phyloP scores from a whole-genome alignment of 441 rosid genomes.

The Jatropha multifida region DNA sequence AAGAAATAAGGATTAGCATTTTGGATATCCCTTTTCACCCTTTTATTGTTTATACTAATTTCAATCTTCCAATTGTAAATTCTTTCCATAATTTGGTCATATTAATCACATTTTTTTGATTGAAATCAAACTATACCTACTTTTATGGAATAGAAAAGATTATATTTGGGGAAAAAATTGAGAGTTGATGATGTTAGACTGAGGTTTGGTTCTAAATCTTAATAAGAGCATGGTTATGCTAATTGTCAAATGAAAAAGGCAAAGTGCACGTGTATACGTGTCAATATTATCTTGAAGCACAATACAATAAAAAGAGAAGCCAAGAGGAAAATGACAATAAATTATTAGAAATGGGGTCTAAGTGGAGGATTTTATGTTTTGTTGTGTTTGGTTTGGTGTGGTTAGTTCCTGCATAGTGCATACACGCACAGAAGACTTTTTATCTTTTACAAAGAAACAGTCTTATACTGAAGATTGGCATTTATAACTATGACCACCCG shows the following conservation, averaged over 20 bases:
- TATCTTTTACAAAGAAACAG: background rate
- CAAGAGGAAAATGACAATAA: background rate
- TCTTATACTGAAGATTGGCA: background rate
- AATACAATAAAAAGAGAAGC: background rate
- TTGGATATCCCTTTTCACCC: background rate
- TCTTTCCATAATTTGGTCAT: background rate
- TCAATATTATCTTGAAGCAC: background rate
- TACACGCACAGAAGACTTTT: background rate
- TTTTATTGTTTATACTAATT: too few relatives aligned
- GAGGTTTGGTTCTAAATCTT: too few relatives aligned
- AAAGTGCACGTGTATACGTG: background rate
- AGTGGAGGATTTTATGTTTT: background rate
- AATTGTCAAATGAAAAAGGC: background rate
- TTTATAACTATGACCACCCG: too few relatives aligned
- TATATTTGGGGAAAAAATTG: too few relatives aligned
- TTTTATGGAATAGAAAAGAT: too few relatives aligned
- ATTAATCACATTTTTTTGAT: too few relatives aligned
- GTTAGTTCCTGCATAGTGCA: background rate
- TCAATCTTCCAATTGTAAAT: background rate
- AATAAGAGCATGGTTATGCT: too few relatives aligned
- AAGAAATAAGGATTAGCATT: conserved; percentile 20
- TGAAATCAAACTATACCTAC: too few relatives aligned
- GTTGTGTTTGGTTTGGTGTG: background rate
- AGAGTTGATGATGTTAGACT: too few relatives aligned
- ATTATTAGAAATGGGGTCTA: background rate